Conservation (phyloP, 2,329 filamentous ascomycete genomes). For the Talaromyces sp. region DNA sequence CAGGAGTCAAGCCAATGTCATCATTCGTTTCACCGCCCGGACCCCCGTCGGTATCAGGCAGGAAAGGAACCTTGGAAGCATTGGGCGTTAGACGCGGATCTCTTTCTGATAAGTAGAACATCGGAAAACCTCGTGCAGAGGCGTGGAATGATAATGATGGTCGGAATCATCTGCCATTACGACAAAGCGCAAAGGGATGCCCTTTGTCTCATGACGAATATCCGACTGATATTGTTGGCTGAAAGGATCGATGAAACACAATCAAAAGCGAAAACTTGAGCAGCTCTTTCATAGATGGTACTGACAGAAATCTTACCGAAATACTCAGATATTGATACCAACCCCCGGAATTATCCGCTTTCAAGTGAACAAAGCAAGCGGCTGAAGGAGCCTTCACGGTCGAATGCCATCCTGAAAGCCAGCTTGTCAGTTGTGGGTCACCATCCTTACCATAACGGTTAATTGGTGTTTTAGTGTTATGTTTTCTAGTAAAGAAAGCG, state of each 20-base stretch:
- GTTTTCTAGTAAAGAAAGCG: background rate
- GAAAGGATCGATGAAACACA: no score
- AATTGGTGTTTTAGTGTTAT: background rate
- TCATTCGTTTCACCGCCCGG: constrained; percentile 3
- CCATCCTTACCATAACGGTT: background rate
- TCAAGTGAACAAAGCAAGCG: background rate
- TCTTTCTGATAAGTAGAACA: background rate
- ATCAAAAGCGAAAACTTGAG: background rate
- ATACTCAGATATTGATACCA: background rate
- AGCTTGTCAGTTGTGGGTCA: background rate
- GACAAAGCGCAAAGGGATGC: background rate
- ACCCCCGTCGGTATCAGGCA: background rate
- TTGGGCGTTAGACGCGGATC: background rate
- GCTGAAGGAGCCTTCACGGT: background rate
- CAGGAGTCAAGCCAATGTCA: background rate
- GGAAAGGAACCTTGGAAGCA: background rate
- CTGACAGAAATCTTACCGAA: background rate
- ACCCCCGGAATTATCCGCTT: background rate
- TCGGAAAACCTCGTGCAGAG: background rate
- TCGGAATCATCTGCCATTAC: background rate
- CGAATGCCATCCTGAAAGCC: background rate
- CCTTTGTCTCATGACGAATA: background rate
- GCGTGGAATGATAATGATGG: background rate
- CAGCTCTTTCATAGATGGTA: background rate
- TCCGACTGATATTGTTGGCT: background rate